Percentiles rank a stretch among this genome's conserved stretches.
Conservation (phyloP, 306 rosid genomes). For the Vigna angularis region DNA sequence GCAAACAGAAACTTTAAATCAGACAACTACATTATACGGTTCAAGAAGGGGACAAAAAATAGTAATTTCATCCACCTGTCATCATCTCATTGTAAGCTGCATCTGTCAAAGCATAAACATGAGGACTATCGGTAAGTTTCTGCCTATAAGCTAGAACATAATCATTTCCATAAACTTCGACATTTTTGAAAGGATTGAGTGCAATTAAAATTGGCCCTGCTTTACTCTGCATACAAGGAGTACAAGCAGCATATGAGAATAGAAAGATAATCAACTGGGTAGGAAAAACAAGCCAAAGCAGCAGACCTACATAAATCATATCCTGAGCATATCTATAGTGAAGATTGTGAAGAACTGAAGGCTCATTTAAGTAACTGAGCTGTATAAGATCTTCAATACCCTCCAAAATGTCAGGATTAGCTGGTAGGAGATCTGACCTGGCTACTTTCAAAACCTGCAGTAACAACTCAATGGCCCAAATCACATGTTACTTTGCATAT, state of each 20-base stretch:
- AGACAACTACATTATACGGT: slow-evolving; percentile 29
- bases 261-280: slow-evolving; percentile 33
- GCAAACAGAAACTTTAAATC: slow-evolving; percentile 47
- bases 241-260: slow-evolving; percentile 42
- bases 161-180: slow-evolving; percentile 70
- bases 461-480: slow-evolving; percentile 45
- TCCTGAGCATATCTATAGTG: slow-evolving; percentile 77
- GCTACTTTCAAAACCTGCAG: slow-evolving; percentile 70
- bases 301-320: slow-evolving; percentile 75
- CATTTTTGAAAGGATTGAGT: slow-evolving; percentile 86
- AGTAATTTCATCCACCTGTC: slow-evolving; percentile 58
- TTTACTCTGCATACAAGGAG: slow-evolving; percentile 74
- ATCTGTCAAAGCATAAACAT: slow-evolving; percentile 79
- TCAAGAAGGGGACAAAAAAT: slow-evolving; percentile 32
- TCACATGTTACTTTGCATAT: slow-evolving; percentile 40
- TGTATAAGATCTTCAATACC: slow-evolving; percentile 94
- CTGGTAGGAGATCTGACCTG: slow-evolving; percentile 74
- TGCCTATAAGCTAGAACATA: slow-evolving; percentile 65
- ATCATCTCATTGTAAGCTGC: slow-evolving; percentile 86
- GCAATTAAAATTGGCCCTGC: slow-evolving; percentile 92
- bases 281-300: slow-evolving; percentile 40
- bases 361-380: slow-evolving; percentile 93
- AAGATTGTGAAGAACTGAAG: slow-evolving; percentile 87
- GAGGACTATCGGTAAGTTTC: slow-evolving; percentile 70
- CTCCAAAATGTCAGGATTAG: slow-evolving; percentile 87